Evolutionary conservation across 768 basidiomycete genomes (phyloP).

Genomic region (Agaricus subrufescens): DNA sequence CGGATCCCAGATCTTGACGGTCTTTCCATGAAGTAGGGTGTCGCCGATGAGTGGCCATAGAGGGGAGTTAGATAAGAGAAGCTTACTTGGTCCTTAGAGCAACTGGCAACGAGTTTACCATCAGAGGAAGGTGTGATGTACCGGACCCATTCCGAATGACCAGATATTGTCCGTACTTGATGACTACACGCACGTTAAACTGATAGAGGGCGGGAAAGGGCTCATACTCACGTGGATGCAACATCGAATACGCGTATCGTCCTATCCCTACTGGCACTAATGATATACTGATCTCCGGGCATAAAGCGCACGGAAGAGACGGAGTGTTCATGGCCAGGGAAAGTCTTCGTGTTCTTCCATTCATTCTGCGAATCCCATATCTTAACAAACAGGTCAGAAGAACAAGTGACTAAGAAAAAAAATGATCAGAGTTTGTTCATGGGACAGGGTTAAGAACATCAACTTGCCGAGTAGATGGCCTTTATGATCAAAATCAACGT

Average conservation of each 20-base stretch:
- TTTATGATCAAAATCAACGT: slow-evolving; percentile 86
- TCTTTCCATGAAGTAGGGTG: slow-evolving; percentile 39
- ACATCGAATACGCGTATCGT: slow-evolving; percentile 87
- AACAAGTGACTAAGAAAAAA: slow-evolving; percentile 49
- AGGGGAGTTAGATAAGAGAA: neutral
- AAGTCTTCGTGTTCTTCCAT: slow-evolving; percentile 84
- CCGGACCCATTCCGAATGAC: slow-evolving; percentile 87
- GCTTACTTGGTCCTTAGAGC: slow-evolving; percentile 83
- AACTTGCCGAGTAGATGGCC: slow-evolving; percentile 72
- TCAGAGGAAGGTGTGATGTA: slow-evolving; percentile 62
- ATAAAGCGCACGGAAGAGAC: slow-evolving; percentile 85
- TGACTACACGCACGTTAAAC: slow-evolving; percentile 40
- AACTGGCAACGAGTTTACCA: slow-evolving; percentile 70
- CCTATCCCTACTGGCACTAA: slow-evolving; percentile 85
- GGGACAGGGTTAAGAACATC: slow-evolving; percentile 7
- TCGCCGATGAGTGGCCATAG: slow-evolving; percentile 16
- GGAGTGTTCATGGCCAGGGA: slow-evolving; percentile 88
- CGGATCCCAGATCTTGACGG: slow-evolving; percentile 72
- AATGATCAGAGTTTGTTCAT: neutral
- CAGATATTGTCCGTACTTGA: slow-evolving; percentile 67
- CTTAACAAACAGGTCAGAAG: slow-evolving; percentile 87
- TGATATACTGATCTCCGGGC: slow-evolving; percentile 77
- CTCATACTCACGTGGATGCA: slow-evolving; percentile 63
- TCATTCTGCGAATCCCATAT: slow-evolving; percentile 89
- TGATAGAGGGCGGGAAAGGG: slow-evolving; percentile 1